Evolutionary conservation across 352 stramenopile genomes (phyloP), one percentile per base, ranked within the genome.

Genomic region (Peronospora farinosa): DNA sequence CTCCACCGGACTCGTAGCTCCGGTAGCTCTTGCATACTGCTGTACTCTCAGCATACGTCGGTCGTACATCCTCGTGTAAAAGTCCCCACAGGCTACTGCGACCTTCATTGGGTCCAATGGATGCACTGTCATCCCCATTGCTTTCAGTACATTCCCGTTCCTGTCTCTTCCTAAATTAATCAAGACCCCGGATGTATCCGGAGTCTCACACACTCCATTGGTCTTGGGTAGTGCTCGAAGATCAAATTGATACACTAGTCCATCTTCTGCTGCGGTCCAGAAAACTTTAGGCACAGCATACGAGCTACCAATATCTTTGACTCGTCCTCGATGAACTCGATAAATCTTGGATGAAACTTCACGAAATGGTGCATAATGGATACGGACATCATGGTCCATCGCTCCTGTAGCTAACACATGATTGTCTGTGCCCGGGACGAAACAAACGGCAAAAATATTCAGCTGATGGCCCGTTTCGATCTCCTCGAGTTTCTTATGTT

Each of bases 401-500:
- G 78, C 82, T 6, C 74, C 77, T 3, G 81, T 83, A 1, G 78
- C 81, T 41, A 92, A 57, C 35, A 92, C 78, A 49, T 92, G 72
- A 63, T 89, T 76, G 57, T 90, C 78, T 1, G 78, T 88, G 39
- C 69, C 68, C 2, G 79, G 78, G 43, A 96, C 72, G 57, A 96
- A 92, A 57, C 82, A 84, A 10, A 93, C 80, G 5, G 78, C 78
- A 57, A 96, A 95, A 43, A 96, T 92, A 53, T 95, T 96, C 51
- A 84, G 67, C 0, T 53, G 56, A 56, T 96, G 84, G 16, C 76
- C 81, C 0, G 86, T 90, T 8, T 73, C 59, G 46, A 95, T 92
- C 33, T 65, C 46, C 23, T 84, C 61, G 11, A 67, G 62, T 43
- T 65, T 54, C 55, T 69, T 68, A 25, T 70, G 67, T 21, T 69